Base-by-base conservation (phyloP, 352 stramenopile species). In the Salisapilia sapeloensis region DNA sequence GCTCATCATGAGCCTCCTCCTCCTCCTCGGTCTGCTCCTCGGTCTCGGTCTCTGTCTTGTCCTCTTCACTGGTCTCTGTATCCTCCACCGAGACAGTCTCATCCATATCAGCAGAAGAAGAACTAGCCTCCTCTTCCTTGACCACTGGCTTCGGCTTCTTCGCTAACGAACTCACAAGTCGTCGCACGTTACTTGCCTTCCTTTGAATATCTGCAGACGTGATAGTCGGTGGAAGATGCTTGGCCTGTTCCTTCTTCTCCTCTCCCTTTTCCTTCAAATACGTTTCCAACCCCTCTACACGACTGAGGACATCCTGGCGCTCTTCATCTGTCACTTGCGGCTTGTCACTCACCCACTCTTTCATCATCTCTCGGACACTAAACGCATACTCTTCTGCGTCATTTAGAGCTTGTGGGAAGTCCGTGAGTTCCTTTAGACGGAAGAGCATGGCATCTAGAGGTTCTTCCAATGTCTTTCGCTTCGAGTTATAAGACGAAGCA, bases 271-370 rank as follows among this genome's bases (percentile, higher is more conserved):
- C 63, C 2, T 60, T 61, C 25, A 97, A 46, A 82, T 80, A 96
- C 31, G 53, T 59, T 27, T 74, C 57, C 19, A 90, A 58, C 34
- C 89, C 70, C 16, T 71, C 62, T 3, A 95, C 54, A 48, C 92
- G 92, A 25, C 76, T 70, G n/a, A 79, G 20, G 10, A 94, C 70
- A 17, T 95, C 80, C 17, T 50, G 53, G 21, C 78, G 74, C 53
- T 96, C 87, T 17, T 91, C 66, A n/a, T 92, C 74, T n/a, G 77
- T 93, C 27, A 97, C 67, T 38, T 84, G 69, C 24, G 75, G 75
- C 49, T 77, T 76, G 18, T 43, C 62, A 12, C 54, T 59, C 19
- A 41, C 43, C 70, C 70, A 90, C 27, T 72, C 53, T 12, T 35
- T 52, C 56, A 86, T 66, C 10, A 72, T 42, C 31, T 74, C 60